A percentile compares a stretch with the other conserved stretches of the same genome.
These are phyloP conservation scores for Sicyos baderoa DNA, from an alignment of 306 rosid species.

Conservation along the genomic window DNA sequence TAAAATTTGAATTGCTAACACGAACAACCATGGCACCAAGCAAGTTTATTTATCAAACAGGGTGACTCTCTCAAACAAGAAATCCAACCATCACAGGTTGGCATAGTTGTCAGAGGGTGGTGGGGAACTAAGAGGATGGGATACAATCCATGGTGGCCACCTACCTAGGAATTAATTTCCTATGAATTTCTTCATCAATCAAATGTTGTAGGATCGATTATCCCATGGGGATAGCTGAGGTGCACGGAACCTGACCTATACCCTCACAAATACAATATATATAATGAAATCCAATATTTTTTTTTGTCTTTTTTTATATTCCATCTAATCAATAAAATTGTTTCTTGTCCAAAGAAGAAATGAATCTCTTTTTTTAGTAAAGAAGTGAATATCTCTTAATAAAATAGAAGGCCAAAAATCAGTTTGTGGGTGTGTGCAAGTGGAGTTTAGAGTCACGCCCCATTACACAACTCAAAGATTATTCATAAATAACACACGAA, in stretches of 20 bases:
- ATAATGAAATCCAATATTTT: not conserved
- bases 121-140: too few relatives aligned
- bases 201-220: too few relatives aligned
- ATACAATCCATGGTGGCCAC: too few relatives aligned
- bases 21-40: conserved; percentile 3
- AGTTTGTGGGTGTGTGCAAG: not conserved
- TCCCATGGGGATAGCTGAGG: too few relatives aligned
- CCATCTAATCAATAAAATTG: not conserved
- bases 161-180: too few relatives aligned
- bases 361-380: too few relatives aligned
- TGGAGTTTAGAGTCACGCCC: not conserved
- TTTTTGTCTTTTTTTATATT: not conserved
- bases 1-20: not conserved
- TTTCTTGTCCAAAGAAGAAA: conserved; percentile 4
- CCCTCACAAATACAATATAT: too few relatives aligned
- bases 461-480: not conserved
- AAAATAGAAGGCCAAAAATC: not conserved
- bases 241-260: too few relatives aligned
- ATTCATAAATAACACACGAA: not conserved
- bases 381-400: too few relatives aligned
- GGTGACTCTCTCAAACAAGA: not conserved
- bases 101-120: too few relatives aligned
- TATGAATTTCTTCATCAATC: too few relatives aligned
- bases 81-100: too few relatives aligned
- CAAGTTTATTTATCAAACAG: not conserved